phyloP scores from a whole-genome alignment of 2,329 filamentous ascomycete species.

The Fusarium multiceps region DNA sequence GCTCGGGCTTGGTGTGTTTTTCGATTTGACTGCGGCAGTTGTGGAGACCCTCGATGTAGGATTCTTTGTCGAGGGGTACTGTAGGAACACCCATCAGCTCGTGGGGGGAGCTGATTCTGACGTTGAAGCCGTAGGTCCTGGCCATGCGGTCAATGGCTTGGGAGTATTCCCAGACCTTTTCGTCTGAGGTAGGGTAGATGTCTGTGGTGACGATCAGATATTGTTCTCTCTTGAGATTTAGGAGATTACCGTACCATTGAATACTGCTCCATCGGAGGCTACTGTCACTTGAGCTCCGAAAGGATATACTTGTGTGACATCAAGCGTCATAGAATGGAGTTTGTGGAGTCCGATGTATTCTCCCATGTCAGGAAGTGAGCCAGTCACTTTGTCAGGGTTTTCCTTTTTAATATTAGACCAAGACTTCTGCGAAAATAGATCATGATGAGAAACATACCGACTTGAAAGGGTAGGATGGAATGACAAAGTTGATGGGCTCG shows the following conservation, averaged over 20 bases:
- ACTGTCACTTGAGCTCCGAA: slow-evolving; percentile 6
- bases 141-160: slow-evolving; percentile 8
- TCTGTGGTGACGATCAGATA: background rate
- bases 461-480: slow-evolving; percentile 12
- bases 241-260: slow-evolving; percentile 7
- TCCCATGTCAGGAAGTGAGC: slow-evolving; percentile 11
- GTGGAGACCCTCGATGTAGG: slow-evolving; percentile 9
- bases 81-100: slow-evolving; percentile 8
- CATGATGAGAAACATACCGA: background rate
- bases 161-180: slow-evolving; percentile 6
- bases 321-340: slow-evolving; percentile 4
- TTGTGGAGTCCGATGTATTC: slow-evolving; percentile 10
- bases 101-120: slow-evolving; percentile 6
- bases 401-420: background rate
- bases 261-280: slow-evolving; percentile 5
- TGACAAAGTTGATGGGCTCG: slow-evolving; percentile 12
- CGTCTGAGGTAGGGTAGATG: slow-evolving; percentile 8
- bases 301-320: background rate
- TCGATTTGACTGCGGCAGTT: slow-evolving; percentile 3
- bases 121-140: background rate
- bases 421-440: background rate
- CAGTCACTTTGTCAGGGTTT: slow-evolving; percentile 8
- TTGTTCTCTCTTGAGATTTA: too few relatives aligned
- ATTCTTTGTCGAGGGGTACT: slow-evolving; percentile 6
- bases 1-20: slow-evolving; percentile 4